These are phyloP conservation scores for Petunia axillaris DNA, from an alignment of 257 asterid species.

Conservation along the genomic window DNA sequence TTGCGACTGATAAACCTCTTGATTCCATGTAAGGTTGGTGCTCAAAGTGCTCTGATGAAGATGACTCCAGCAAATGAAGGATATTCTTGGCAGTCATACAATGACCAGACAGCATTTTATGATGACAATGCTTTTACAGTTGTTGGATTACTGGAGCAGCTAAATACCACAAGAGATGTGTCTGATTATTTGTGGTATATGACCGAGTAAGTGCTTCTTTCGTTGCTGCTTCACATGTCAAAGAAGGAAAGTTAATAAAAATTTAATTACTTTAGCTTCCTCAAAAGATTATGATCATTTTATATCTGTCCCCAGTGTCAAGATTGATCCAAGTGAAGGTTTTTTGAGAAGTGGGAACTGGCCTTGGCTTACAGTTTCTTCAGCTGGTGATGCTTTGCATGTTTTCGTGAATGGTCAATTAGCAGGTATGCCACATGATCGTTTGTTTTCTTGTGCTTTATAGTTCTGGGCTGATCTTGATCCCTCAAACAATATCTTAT, in stretches of 20 bases:
- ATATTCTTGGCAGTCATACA: conserved; percentile 84
- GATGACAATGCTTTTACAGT: conserved; percentile 59
- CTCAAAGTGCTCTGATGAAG: conserved; percentile 91
- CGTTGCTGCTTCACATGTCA: background rate
- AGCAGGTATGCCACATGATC: conserved; percentile 15
- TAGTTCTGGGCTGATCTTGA: background rate
- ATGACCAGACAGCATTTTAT: conserved; percentile 69
- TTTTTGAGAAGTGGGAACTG: conserved; percentile 67
- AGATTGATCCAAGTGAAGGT: conserved; percentile 64
- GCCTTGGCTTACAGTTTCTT: conserved; percentile 78
- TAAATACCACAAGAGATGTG: conserved; percentile 85
- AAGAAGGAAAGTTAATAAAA: background rate
- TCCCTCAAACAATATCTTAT: background rate
- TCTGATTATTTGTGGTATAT: conserved; percentile 95
- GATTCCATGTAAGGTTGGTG: conserved; percentile 67
- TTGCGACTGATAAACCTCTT: background rate
- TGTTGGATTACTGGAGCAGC: conserved; percentile 90
- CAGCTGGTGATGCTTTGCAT: conserved; percentile 64
- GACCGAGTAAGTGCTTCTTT: conserved; percentile 74
- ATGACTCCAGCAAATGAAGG: conserved; percentile 68
- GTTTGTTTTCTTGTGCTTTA: background rate
- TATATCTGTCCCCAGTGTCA: conserved; percentile 56
- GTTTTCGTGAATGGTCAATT: conserved; percentile 38
- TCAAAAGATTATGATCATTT: background rate
- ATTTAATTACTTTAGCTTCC: background rate